phyloP scores from a whole-genome alignment of 2,329 filamentous ascomycete genomes.

The Rhinocladiella similis region DNA sequence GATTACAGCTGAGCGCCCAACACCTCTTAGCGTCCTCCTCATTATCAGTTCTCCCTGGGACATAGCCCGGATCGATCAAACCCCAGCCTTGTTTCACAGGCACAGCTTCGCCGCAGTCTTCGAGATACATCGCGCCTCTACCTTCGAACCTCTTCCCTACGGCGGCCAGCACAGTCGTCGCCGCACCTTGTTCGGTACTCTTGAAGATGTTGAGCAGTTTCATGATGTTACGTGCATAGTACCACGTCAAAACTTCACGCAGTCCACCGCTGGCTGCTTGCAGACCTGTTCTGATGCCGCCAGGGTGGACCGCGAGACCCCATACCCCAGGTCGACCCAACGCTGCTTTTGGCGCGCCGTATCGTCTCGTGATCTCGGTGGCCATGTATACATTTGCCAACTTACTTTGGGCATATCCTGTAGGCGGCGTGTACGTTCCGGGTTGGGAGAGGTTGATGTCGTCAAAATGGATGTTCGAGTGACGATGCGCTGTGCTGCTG shows the following conservation, averaged over 20 bases:
- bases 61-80: constrained; percentile 6
- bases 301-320: constrained; percentile 49
- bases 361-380: constrained; percentile 53
- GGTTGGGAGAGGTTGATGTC: constrained; percentile 43
- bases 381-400: constrained; percentile 54
- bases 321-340: constrained; percentile 33
- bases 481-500: constrained; percentile 46
- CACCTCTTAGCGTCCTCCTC: background rate
- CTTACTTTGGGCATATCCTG: constrained; percentile 52
- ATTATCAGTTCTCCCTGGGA: constrained; percentile 5
- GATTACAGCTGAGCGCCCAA: background rate
- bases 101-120: constrained; percentile 25
- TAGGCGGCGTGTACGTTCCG: constrained; percentile 36
- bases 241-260: constrained; percentile 6
- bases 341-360: constrained; percentile 32
- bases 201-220: constrained; percentile 29
- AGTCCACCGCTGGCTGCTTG: background rate
- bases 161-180: constrained; percentile 8
- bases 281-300: constrained; percentile 37
- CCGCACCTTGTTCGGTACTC: constrained; percentile 37
- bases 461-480: constrained; percentile 32
- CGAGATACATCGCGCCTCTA: constrained; percentile 4
- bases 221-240: constrained; percentile 13
- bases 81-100: constrained; percentile 1
- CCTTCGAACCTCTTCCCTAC: constrained; percentile 5